phyloP scores from a whole-genome alignment of 441 rosid genomes.

The Populus tomentosa region DNA sequence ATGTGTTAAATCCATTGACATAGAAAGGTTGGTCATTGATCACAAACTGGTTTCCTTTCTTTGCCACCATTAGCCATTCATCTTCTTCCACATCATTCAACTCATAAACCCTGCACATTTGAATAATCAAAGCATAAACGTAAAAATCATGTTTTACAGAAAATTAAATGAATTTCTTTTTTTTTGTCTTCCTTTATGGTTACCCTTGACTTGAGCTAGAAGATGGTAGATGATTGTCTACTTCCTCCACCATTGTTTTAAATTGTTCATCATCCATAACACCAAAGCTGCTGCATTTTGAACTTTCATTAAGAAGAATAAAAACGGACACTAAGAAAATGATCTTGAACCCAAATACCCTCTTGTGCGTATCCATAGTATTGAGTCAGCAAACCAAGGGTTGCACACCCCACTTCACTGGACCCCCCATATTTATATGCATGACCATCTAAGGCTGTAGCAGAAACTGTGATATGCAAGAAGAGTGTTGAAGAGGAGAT shows the following conservation, averaged over 20 bases:
- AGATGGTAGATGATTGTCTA: background rate
- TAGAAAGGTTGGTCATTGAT: too few relatives aligned
- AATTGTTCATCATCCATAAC: too few relatives aligned
- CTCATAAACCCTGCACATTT: too few relatives aligned
- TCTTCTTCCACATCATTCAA: too few relatives aligned
- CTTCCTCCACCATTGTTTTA: too few relatives aligned
- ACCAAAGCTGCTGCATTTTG: too few relatives aligned
- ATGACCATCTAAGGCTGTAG: background rate
- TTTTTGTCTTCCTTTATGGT: background rate
- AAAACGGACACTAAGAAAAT: background rate
- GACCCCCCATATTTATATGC: slow-evolving; percentile 29
- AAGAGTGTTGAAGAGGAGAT: slow-evolving; percentile 32
- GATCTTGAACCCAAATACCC: slow-evolving; percentile 5
- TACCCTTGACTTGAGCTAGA: slow-evolving; percentile 41
- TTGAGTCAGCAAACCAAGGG: slow-evolving; percentile 9
- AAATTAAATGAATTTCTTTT: too few relatives aligned
- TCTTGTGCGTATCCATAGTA: slow-evolving; percentile 34
- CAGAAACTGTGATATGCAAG: slow-evolving; percentile 5
- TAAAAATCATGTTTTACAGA: too few relatives aligned
- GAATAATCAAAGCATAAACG: too few relatives aligned
- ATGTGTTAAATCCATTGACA: slow-evolving; percentile 92
- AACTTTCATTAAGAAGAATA: too few relatives aligned
- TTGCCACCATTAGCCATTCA: too few relatives aligned
- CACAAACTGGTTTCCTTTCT: too few relatives aligned
- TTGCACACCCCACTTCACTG: slow-evolving; percentile 3